These are phyloP conservation scores for Mycosarcoma maydis DNA, from an alignment of 1,284 basidiomycete genomes.

Conservation along the genomic window DNA sequence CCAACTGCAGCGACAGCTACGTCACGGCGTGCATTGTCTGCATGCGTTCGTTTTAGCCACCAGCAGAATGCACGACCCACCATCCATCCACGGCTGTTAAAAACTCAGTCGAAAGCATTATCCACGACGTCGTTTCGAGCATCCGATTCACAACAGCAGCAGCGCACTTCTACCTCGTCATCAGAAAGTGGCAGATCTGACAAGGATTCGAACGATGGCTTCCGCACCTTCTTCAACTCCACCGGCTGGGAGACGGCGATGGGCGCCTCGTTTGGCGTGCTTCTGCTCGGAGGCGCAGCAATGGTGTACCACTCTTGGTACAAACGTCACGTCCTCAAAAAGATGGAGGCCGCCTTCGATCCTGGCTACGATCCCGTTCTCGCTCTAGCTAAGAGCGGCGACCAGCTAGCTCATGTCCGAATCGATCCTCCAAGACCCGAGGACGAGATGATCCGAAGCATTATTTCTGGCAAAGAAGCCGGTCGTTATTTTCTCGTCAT, in stretches of 20 bases:
- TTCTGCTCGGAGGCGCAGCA: constrained; percentile 57
- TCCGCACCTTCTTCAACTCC: constrained; percentile 55
- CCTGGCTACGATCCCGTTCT: constrained; percentile 62
- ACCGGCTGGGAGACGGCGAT: constrained; percentile 63
- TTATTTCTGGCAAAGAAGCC: constrained; percentile 56
- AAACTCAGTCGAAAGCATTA: neutral
- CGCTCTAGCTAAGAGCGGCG: constrained; percentile 50
- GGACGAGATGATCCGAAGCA: constrained; percentile 56
- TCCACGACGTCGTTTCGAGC: constrained; percentile 6
- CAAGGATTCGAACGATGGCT: constrained; percentile 22
- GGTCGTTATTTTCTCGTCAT: constrained; percentile 62
- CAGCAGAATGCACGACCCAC: neutral
- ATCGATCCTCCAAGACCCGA: constrained; percentile 52
- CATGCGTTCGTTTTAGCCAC: neutral
- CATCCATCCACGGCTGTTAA: neutral
- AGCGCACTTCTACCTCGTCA: constrained; percentile 6
- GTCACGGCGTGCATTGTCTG: constrained; percentile 8
- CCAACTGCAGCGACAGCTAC: constrained; percentile 16
- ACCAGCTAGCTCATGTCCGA: constrained; percentile 51
- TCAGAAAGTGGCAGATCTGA: constrained; percentile 11
- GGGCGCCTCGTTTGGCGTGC: constrained; percentile 59
- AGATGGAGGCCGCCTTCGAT: constrained; percentile 62
- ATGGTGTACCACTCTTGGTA: constrained; percentile 61
- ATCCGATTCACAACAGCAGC: constrained; percentile 10
- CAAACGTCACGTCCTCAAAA: constrained; percentile 55